Evolutionary conservation across 2,329 filamentous ascomycete species (phyloP).

Genomic region (Exophiala alcalophila): DNA sequence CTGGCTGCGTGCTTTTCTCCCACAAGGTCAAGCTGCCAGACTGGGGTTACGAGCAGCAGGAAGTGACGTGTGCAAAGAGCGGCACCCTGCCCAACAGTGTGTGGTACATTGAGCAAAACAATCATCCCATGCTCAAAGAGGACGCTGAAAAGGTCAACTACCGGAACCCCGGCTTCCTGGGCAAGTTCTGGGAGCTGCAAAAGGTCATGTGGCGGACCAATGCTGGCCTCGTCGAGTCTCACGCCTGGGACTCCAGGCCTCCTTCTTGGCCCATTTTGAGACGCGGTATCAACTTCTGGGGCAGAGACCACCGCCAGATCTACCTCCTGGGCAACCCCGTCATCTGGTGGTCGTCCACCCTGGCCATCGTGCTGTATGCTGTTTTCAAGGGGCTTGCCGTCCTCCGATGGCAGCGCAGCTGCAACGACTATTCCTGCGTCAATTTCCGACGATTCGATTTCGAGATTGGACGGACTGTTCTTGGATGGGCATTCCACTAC

Average conservation of each 20-base stretch:
- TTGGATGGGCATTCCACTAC: conserved; percentile 97
- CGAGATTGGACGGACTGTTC: conserved; percentile 82
- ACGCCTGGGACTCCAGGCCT: conserved; percentile 96
- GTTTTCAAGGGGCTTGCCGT: conserved; percentile 84
- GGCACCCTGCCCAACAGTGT: conserved; percentile 93
- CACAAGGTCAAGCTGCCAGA: conserved; percentile 99
- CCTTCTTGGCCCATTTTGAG: conserved; percentile 87
- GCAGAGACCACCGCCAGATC: conserved; percentile 86
- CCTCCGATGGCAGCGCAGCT: conserved; percentile 92
- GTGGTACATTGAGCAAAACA: conserved; percentile 93
- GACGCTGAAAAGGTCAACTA: conserved; percentile 95
- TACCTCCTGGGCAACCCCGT: conserved; percentile 94
- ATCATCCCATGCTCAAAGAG: conserved; percentile 71
- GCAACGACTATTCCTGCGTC: conserved; percentile 74
- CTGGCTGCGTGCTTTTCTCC: conserved; percentile 90
- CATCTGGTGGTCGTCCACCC: conserved; percentile 88
- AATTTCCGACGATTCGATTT: conserved; percentile 98
- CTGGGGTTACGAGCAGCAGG: conserved; percentile 97
- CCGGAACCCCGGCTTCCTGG: conserved; percentile 87
- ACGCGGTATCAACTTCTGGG: conserved; percentile 99
- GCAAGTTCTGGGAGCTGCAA: conserved; percentile 96
- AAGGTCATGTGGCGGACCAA: conserved; percentile 99
- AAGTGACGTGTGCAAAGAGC: conserved; percentile 92
- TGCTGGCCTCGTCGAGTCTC: conserved; percentile 90
- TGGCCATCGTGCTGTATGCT: conserved; percentile 72